These are phyloP conservation scores for Umbilicaria muhlenbergii DNA, from an alignment of 495 filamentous ascomycete genomes.

Conservation along the genomic window DNA sequence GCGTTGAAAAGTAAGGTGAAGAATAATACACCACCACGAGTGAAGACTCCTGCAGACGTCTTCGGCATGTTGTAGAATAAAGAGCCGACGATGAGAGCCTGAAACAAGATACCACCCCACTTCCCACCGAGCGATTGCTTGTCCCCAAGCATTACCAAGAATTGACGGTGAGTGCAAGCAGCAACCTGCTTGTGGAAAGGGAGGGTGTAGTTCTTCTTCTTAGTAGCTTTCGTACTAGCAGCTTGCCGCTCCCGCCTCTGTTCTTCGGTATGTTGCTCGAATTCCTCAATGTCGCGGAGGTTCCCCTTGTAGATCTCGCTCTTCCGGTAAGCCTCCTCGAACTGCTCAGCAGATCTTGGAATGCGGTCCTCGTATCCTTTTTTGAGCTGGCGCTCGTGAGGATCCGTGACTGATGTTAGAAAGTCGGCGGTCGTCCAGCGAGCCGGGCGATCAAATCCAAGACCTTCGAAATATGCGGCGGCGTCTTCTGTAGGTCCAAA, in stretches of 20 bases:
- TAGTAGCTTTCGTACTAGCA: slow-evolving; percentile 28
- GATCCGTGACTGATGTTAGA: slow-evolving; percentile 50
- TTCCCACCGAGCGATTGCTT: slow-evolving; percentile 33
- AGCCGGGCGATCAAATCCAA: slow-evolving; percentile 44
- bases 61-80: slow-evolving; percentile 56
- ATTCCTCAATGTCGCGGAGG: slow-evolving; percentile 29
- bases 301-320: slow-evolving; percentile 23
- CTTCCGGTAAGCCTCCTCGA: slow-evolving; percentile 36
- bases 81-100: slow-evolving; percentile 61
- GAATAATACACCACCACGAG: slow-evolving; percentile 44
- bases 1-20: slow-evolving; percentile 71
- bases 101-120: slow-evolving; percentile 44
- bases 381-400: slow-evolving; percentile 40
- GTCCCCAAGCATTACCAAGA: slow-evolving; percentile 49
- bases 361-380: slow-evolving; percentile 43
- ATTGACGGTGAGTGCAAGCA: slow-evolving; percentile 52
- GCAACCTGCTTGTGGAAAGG: slow-evolving; percentile 50
- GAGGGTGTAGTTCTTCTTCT: slow-evolving; percentile 51
- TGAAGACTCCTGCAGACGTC: slow-evolving; percentile 35
- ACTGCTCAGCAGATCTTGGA: slow-evolving; percentile 42
- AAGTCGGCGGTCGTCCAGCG: slow-evolving; percentile 57
- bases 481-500: slow-evolving; percentile 43
- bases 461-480: slow-evolving; percentile 43
- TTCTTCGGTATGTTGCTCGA: slow-evolving; percentile 33
- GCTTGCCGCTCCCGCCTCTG: slow-evolving; percentile 30